Conservation (phyloP, 768 basidiomycete species). For the Boletus reticulatus region DNA sequence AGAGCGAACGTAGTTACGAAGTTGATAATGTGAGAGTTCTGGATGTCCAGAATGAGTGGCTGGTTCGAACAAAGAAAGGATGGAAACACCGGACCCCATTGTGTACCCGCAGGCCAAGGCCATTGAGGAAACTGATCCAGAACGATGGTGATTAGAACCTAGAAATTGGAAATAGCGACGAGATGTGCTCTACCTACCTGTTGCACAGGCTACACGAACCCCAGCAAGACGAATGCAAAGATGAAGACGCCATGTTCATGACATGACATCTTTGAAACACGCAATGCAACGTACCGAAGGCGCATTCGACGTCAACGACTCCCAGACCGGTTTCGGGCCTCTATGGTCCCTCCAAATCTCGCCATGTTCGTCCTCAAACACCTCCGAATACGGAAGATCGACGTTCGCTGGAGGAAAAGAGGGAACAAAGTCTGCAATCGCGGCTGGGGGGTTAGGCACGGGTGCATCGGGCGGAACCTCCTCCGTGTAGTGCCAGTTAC, state of each 20-base stretch:
- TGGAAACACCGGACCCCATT: neutral
- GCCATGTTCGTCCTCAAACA: neutral
- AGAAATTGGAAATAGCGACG: neutral
- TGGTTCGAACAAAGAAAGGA: neutral
- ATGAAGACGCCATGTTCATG: too few relatives aligned
- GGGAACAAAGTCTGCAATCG: neutral
- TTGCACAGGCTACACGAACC: neutral
- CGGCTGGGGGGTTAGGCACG: neutral
- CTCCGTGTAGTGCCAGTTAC: conserved; percentile 3
- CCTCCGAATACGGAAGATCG: neutral
- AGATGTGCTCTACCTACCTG: neutral
- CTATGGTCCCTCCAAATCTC: neutral
- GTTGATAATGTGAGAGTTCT: conserved; percentile 32
- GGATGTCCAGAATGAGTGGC: neutral
- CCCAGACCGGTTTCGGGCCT: conserved; percentile 1
- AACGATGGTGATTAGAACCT: neutral
- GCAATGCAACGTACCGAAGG: neutral
- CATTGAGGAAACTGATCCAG: neutral
- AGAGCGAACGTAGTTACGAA: conserved; percentile 23
- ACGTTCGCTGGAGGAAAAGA: neutral
- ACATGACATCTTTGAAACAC: too few relatives aligned
- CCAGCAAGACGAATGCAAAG: too few relatives aligned
- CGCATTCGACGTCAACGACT: conserved; percentile 2
- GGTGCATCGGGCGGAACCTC: neutral
- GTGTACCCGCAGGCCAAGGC: conserved; percentile 5